Base-by-base conservation (phyloP, 768 basidiomycete genomes). In the Suillus plorans region DNA sequence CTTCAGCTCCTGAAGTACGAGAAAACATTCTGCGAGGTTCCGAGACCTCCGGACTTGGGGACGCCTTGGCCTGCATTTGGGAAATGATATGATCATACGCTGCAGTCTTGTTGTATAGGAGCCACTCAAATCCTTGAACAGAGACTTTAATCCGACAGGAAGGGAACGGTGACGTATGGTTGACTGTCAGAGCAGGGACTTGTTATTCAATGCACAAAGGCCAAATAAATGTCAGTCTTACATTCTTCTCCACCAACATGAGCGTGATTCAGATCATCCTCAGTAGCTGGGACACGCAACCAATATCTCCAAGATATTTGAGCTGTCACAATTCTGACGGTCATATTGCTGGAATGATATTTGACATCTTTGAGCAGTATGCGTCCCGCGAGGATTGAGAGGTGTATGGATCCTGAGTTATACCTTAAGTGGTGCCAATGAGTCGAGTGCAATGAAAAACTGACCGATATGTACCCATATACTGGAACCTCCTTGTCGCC, bases 221-320 rank as follows among this genome's bases (percentile, higher is more conserved):
- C 63, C 28, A 61, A 63, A 63, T 14, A 36, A 31, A 14, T 28
- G 36, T 53, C 49, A 52, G 18, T 72, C 87, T 63, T 72, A 90
- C 89, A 70, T 60, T 85, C 84, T 67, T 87, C 87, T 61, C 79
- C 81, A 18, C 80, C 83, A 34, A 80, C 79, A 31, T 76, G 70
- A 66, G 77, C 71, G 69, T 77, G 77, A 64, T 80, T 80, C 31
- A 92, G 77, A 69, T 92, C 91, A 57, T 89, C 86, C 68, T 89
- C 90, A n/a, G 86, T 84, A 10, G 90, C 86, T 3, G 95, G 90
- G 47, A 84, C 80, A 63, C 94, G 88, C 57, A 94, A 83, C 97
- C 97, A 99, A 75, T 97, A 98, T 67, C 94, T 84, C 95, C 96
- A 99, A 68, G 90, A 90, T 57, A 98, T 76, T 72, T 94, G 88